These are phyloP conservation scores for Rubus parviflorus DNA, from an alignment of 306 rosid genomes.

Conservation along the genomic window DNA sequence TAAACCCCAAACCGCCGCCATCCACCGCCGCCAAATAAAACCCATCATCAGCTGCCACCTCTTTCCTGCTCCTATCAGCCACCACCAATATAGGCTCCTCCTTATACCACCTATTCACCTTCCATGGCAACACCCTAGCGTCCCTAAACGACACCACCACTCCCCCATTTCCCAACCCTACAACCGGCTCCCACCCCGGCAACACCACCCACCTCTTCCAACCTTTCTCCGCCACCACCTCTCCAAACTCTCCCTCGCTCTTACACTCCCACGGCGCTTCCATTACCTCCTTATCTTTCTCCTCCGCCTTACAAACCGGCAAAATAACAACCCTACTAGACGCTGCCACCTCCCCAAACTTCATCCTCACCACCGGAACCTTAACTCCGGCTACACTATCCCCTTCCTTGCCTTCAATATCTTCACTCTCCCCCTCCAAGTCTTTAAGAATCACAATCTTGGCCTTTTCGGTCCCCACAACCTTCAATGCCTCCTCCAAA, in stretches of 20 bases:
- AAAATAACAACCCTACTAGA: constrained; percentile 57
- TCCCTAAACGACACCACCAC: constrained; percentile 68
- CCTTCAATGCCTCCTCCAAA: constrained; percentile 54
- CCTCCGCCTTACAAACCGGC: constrained; percentile 69
- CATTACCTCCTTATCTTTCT: constrained; percentile 41
- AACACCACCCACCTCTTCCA: constrained; percentile 87
- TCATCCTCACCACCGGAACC: constrained; percentile 86
- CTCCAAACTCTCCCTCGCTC: constrained; percentile 64
- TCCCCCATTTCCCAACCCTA: constrained; percentile 50
- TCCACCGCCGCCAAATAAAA: constrained; percentile 55
- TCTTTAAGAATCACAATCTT: constrained; percentile 36
- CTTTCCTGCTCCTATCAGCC: constrained; percentile 53
- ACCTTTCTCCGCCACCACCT: constrained; percentile 75
- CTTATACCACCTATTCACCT: constrained; percentile 66
- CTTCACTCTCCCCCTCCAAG: constrained; percentile 17
- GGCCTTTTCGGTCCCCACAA: constrained; percentile 56
- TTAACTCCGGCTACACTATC: not conserved
- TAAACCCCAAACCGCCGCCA: constrained; percentile 32
- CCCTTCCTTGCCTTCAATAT: constrained; percentile 6
- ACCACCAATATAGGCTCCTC: constrained; percentile 88
- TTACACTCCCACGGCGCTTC: constrained; percentile 68
- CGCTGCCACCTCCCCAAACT: constrained; percentile 84
- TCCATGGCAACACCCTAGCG: constrained; percentile 85
- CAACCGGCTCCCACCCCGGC: constrained; percentile 71
- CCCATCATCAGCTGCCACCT: constrained; percentile 59